phyloP scores from a whole-genome alignment of 192 early-diverging fungal species.

The Linnemannia hyalina region DNA sequence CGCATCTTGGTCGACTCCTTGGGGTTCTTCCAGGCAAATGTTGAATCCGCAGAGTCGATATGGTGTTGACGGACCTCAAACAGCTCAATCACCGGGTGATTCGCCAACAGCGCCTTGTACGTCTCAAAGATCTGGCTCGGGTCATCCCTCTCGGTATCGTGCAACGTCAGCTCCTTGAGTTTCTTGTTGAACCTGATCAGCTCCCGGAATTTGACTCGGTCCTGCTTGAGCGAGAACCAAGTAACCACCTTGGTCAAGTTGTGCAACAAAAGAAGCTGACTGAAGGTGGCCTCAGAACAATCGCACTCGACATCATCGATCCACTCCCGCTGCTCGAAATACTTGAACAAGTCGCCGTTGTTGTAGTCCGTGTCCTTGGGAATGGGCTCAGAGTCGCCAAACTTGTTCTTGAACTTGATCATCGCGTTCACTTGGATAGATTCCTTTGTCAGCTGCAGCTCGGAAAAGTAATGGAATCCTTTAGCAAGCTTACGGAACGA shows the following conservation, averaged over 20 bases:
- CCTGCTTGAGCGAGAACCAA: conserved; percentile 9
- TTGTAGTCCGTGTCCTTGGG: conserved; percentile 20
- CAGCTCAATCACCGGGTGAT: conserved; percentile 8
- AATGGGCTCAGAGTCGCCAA: neutral
- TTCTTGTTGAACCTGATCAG: conserved; percentile 30
- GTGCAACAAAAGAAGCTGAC: neutral
- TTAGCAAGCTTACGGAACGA: conserved; percentile 11
- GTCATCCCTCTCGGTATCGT: conserved; percentile 19
- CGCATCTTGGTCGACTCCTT: conserved; percentile 16
- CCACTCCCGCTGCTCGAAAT: conserved; percentile 19
- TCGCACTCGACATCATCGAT: conserved; percentile 15
- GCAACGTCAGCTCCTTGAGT: conserved; percentile 19
- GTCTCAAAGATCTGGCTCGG: conserved; percentile 47
- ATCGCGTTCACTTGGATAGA: conserved; percentile 12
- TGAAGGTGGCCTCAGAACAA: neutral
- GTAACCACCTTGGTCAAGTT: neutral
- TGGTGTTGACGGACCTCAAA: conserved; percentile 22
- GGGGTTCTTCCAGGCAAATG: conserved; percentile 12
- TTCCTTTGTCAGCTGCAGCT: conserved; percentile 9
- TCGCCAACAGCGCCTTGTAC: conserved; percentile 30
- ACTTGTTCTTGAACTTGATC: conserved; percentile 10
- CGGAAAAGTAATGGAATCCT: conserved; percentile 26
- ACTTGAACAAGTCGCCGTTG: neutral
- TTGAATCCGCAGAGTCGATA: neutral
- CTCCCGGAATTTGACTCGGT: conserved; percentile 23